phyloP scores from a whole-genome alignment of 2,329 filamentous ascomycete genomes.

The Phialophora tarda region DNA sequence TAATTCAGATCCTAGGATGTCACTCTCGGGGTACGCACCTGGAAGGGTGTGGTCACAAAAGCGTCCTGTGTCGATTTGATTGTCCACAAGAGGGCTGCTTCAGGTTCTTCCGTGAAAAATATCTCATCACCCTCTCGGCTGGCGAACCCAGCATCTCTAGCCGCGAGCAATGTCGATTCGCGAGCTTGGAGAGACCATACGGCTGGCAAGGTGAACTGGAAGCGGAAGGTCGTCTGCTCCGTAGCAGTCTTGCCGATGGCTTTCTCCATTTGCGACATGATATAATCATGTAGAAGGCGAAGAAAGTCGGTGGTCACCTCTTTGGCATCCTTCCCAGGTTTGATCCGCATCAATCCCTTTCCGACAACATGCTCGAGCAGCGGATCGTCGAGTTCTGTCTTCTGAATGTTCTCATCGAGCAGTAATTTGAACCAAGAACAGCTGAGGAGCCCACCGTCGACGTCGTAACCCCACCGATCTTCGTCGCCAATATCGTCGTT shows the following conservation, averaged over 20 bases:
- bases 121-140: neutral
- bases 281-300: neutral
- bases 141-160: neutral
- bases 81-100: neutral
- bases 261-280: neutral
- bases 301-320: conserved; percentile 12
- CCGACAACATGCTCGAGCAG: conserved; percentile 4
- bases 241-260: neutral
- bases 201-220: neutral
- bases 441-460: neutral
- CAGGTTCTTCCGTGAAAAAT: neutral
- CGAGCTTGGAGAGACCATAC: neutral
- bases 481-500: conserved; percentile 6
- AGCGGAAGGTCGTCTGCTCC: neutral
- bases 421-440: conserved; percentile 2
- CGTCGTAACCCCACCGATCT: conserved; percentile 7
- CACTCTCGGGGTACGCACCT: neutral
- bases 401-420: conserved; percentile 13
- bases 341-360: conserved; percentile 8
- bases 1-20: neutral
- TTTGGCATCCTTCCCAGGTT: neutral
- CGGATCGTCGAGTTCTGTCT: conserved; percentile 5
- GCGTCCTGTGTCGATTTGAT: neutral
- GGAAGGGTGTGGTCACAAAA: neutral
- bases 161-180: neutral